These are phyloP conservation scores for Myxozyma monticola DNA, from an alignment of 805 yeast genomes.

Conservation along the genomic window DNA sequence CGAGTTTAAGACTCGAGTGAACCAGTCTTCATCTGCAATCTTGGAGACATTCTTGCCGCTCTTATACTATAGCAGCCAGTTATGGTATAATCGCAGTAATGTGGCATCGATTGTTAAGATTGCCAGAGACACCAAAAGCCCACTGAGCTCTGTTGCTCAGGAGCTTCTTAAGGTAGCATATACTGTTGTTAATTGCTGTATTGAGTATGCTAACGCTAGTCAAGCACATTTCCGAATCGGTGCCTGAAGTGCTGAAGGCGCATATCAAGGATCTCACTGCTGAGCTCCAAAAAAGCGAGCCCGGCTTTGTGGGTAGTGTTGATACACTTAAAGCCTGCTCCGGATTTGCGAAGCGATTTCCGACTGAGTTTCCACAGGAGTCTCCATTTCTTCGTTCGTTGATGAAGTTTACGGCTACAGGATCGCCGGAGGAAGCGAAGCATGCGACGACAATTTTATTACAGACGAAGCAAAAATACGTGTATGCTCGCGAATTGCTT, in stretches of 20 bases:
- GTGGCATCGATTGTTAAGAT: conserved; percentile 54
- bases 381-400: conserved; percentile 49
- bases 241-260: conserved; percentile 63
- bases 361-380: conserved; percentile 50
- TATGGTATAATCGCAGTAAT: conserved; percentile 66
- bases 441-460: conserved; percentile 62
- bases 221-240: conserved; percentile 11
- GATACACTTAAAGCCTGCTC: conserved; percentile 60
- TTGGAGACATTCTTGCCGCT: conserved; percentile 56
- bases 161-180: conserved; percentile 57
- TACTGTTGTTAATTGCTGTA: conserved; percentile 41
- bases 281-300: conserved; percentile 39
- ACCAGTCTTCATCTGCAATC: conserved; percentile 46
- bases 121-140: conserved; percentile 42
- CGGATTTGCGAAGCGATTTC: conserved; percentile 55
- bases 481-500: conserved; percentile 44
- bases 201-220: not conserved
- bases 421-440: conserved; percentile 61
- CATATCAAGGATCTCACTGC: conserved; percentile 55
- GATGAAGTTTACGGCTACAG: conserved; percentile 49
- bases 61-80: conserved; percentile 59
- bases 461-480: conserved; percentile 47
- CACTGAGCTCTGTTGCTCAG: conserved; percentile 46
- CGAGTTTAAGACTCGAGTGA: conserved; percentile 58
- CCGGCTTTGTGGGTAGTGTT: conserved; percentile 34